Conservation (phyloP, 805 yeast species). For the Pichia thaimueangensis region DNA sequence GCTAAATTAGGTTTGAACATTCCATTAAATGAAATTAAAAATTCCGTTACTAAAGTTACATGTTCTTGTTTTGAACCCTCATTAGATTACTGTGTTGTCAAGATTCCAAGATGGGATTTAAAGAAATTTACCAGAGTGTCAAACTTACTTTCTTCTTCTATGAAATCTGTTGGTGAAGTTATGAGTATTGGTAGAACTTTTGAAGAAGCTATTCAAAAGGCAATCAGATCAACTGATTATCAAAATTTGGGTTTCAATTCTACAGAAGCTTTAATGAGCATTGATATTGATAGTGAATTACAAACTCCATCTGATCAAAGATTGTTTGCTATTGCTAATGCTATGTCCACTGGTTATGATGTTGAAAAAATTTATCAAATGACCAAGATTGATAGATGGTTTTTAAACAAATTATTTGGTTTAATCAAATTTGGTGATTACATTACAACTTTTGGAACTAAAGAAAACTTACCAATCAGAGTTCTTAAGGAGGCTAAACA, state of each 20-base stretch:
- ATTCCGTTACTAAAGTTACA: slow-evolving; percentile 89
- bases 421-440: slow-evolving; percentile 66
- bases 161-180: slow-evolving; percentile 99
- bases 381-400: slow-evolving; percentile 95
- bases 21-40: slow-evolving; percentile 84
- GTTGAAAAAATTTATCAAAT: slow-evolving; percentile 89
- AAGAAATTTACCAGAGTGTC: slow-evolving; percentile 93
- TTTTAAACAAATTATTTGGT: slow-evolving; percentile 76
- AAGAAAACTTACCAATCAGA: slow-evolving; percentile 55
- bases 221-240: slow-evolving; percentile 93
- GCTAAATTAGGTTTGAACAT: slow-evolving; percentile 93
- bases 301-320: slow-evolving; percentile 98
- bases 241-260: slow-evolving; percentile 90
- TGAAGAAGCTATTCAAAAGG: slow-evolving; percentile 97
- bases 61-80: slow-evolving; percentile 98
- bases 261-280: slow-evolving; percentile 78
- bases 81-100: slow-evolving; percentile 91
- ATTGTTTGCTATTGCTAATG: slow-evolving; percentile 93
- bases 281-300: slow-evolving; percentile 87
- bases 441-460: slow-evolving; percentile 49
- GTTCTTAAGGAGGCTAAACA: slow-evolving; percentile 85
- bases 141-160: slow-evolving; percentile 78
- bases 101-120: slow-evolving; percentile 98
- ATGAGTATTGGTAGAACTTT: slow-evolving; percentile 97
- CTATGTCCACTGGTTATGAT: slow-evolving; percentile 78